phyloP scores from a whole-genome alignment of 306 rosid species.

The Medicago lupulina region DNA sequence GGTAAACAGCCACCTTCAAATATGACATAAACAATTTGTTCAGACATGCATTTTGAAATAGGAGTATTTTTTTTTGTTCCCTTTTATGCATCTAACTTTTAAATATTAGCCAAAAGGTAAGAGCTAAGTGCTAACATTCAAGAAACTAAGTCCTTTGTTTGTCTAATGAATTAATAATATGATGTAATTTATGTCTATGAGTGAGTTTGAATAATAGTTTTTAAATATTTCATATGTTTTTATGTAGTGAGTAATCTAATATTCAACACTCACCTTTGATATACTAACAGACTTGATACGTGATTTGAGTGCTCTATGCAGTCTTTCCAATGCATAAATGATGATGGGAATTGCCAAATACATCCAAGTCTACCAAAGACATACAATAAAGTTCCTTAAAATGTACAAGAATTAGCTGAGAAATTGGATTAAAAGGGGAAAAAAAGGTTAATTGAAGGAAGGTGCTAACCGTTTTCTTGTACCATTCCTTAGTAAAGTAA shows the following conservation, averaged over 20 bases:
- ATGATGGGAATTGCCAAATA: conserved; percentile 53
- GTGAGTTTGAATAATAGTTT: too few relatives aligned
- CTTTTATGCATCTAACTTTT: too few relatives aligned
- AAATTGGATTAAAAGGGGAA: neutral
- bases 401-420: too few relatives aligned
- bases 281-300: conserved; percentile 51
- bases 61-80: too few relatives aligned
- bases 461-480: conserved; percentile 69
- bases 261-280: conserved; percentile 43
- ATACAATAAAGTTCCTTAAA: too few relatives aligned
- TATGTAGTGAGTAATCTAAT: conserved; percentile 9
- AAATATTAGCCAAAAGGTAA: too few relatives aligned
- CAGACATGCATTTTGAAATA: too few relatives aligned
- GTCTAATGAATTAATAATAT: too few relatives aligned
- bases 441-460: conserved; percentile 16
- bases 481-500: conserved; percentile 71
- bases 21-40: too few relatives aligned
- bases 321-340: conserved; percentile 51
- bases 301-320: conserved; percentile 52
- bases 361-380: conserved; percentile 58
- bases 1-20: conserved; percentile 45
- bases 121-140: too few relatives aligned
- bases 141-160: too few relatives aligned
- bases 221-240: neutral
- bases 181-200: too few relatives aligned